A percentile compares a stretch with the other conserved stretches of the same genome.
Evolutionary conservation across 805 yeast species (phyloP).

Genomic region (Ogataea glucozyma): DNA sequence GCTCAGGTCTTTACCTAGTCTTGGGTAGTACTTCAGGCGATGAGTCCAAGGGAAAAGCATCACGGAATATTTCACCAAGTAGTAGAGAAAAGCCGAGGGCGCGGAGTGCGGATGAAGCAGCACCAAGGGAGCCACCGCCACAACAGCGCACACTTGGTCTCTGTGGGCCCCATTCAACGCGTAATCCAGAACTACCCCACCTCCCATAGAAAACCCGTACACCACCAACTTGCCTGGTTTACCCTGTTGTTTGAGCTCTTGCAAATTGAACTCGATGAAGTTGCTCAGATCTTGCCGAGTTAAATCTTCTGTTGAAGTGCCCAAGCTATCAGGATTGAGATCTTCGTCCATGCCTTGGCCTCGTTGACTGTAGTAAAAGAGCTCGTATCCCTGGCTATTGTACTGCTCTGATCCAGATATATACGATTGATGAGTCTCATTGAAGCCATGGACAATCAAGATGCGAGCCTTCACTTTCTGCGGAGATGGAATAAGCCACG

Average conservation of each 20-base stretch:
- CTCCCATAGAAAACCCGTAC: conserved; percentile 82
- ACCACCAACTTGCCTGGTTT: conserved; percentile 45
- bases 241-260: conserved; percentile 30
- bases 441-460: conserved; percentile 69
- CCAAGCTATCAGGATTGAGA: conserved; percentile 47
- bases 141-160: conserved; percentile 46
- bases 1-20: conserved; percentile 9
- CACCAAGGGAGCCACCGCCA: conserved; percentile 61
- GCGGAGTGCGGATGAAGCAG: conserved; percentile 54
- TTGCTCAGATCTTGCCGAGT: conserved; percentile 59
- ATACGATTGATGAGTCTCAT: conserved; percentile 55
- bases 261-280: conserved; percentile 48
- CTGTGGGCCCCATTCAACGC: conserved; percentile 53
- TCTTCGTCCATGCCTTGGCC: conserved; percentile 67
- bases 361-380: conserved; percentile 69
- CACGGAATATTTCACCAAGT: conserved; percentile 7
- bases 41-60: conserved; percentile 8
- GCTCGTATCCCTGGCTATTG: conserved; percentile 55
- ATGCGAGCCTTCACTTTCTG: conserved; percentile 49
- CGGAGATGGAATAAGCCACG: conserved; percentile 15
- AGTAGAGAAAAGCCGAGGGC: conserved; percentile 45
- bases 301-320: conserved; percentile 57
- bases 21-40: conserved; percentile 12
- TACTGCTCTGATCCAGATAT: conserved; percentile 54
- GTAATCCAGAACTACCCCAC: conserved; percentile 66